Percentiles rank a stretch among this genome's conserved stretches.
phyloP scores from a whole-genome alignment of 768 basidiomycete species.

The Collybia mongolica region DNA sequence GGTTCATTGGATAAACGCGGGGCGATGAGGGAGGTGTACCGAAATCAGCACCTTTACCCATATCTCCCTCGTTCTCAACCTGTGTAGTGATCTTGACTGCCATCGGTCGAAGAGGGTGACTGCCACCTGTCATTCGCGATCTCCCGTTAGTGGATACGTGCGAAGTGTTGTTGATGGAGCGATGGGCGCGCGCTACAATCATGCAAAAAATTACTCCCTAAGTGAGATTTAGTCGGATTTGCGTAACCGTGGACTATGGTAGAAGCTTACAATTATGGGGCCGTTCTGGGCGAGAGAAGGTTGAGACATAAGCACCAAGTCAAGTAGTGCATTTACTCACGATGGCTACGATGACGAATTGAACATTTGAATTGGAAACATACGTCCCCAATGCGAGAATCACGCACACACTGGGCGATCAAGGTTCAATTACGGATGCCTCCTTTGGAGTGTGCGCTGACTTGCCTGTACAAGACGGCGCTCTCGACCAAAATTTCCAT shows the following conservation, averaged over 20 bases:
- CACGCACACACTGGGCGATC: constrained; percentile 11
- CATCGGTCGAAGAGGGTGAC: constrained; percentile 13
- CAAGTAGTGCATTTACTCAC: constrained; percentile 5
- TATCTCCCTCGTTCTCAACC: constrained; percentile 8
- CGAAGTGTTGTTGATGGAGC: constrained; percentile 5
- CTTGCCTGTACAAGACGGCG: constrained; percentile 17
- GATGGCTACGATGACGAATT: constrained; percentile 16
- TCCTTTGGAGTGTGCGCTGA: neutral
- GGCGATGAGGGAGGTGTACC: constrained; percentile 14
- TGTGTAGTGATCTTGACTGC: constrained; percentile 18
- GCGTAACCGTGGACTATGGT: neutral
- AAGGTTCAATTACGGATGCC: neutral
- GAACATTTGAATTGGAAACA: constrained; percentile 12
- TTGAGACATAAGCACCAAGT: neutral
- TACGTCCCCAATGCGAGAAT: constrained; percentile 13
- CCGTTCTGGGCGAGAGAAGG: constrained; percentile 15
- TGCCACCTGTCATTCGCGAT: constrained; percentile 7
- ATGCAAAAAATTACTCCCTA: constrained; percentile 22
- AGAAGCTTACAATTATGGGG: constrained; percentile 16
- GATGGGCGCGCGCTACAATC: constrained; percentile 22
- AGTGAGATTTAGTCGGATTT: constrained; percentile 1
- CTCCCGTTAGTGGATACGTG: constrained; percentile 6
- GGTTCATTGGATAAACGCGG: constrained; percentile 8
- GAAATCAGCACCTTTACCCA: constrained; percentile 9
- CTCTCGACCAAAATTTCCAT: constrained; percentile 22